Percentiles rank a stretch among this genome's conserved stretches.
These are phyloP conservation scores for Penicillium sp. DNA, from an alignment of 2,329 filamentous ascomycete species.

Conservation along the genomic window DNA sequence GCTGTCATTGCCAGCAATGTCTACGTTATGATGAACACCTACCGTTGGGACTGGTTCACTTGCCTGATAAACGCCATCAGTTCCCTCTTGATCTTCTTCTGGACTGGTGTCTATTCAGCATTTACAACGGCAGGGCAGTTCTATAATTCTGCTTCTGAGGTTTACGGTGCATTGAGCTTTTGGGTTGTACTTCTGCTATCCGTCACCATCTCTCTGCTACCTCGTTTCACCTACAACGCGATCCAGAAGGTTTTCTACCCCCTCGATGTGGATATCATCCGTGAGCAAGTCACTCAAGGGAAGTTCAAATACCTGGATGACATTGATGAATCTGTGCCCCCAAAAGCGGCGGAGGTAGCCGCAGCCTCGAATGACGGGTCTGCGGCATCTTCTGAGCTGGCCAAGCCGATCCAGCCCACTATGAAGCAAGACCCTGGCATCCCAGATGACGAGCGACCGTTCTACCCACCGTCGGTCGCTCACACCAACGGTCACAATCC, in stretches of 20 bases:
- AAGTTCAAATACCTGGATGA: slow-evolving; percentile 69
- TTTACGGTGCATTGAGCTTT: slow-evolving; percentile 76
- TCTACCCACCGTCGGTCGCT: slow-evolving; percentile 86
- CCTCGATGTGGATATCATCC: slow-evolving; percentile 88
- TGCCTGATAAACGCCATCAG: slow-evolving; percentile 74
- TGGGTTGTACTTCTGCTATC: slow-evolving; percentile 80
- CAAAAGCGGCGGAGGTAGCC: slow-evolving; percentile 37
- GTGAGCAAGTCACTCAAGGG: slow-evolving; percentile 80
- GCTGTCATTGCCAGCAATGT: slow-evolving; percentile 84
- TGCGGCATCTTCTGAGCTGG: slow-evolving; percentile 37
- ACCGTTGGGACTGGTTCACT: slow-evolving; percentile 97
- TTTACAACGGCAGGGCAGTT: slow-evolving; percentile 57
- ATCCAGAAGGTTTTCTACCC: slow-evolving; percentile 93
- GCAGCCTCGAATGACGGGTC: slow-evolving; percentile 38
- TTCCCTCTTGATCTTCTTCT: slow-evolving; percentile 84
- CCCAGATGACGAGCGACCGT: slow-evolving; percentile 83
- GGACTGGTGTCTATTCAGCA: slow-evolving; percentile 81
- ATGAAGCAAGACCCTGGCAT: slow-evolving; percentile 58
- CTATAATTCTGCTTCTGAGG: slow-evolving; percentile 69
- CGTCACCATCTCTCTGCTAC: slow-evolving; percentile 74
- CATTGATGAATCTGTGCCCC: slow-evolving; percentile 48
- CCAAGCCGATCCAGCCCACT: slow-evolving; percentile 50
- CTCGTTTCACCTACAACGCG: slow-evolving; percentile 78
- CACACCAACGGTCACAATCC: slow-evolving; percentile 74
- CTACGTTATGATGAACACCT: slow-evolving; percentile 94